Evolutionary conservation across 805 yeast species (phyloP).

Genomic region (Saturnispora kantuleensis): DNA sequence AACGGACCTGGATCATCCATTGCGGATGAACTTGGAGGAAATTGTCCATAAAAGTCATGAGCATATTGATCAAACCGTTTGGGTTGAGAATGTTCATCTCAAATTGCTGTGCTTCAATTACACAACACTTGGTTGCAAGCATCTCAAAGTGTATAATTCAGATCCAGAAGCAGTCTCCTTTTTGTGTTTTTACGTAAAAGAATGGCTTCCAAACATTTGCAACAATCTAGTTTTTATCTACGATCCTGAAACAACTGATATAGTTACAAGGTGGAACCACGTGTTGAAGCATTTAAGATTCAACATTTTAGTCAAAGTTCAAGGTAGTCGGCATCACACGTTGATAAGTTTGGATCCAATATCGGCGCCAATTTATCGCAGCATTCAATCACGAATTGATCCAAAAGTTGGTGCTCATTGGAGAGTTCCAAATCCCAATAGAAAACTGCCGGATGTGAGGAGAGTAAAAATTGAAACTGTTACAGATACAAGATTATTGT

Average conservation of each 20-base stretch:
- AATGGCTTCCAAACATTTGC: not conserved
- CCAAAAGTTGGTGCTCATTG: not conserved
- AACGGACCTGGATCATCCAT: not conserved
- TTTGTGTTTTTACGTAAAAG: not conserved
- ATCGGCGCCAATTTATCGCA: conserved; percentile 1
- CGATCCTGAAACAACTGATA: not conserved
- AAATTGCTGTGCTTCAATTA: not conserved
- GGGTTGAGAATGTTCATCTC: conserved; percentile 5
- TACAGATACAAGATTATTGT: not conserved
- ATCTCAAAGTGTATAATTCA: not conserved
- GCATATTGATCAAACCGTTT: conserved; percentile 4
- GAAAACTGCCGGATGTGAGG: not conserved
- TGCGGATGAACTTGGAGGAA: not conserved
- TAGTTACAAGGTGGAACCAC: not conserved
- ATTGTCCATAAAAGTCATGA: conserved; percentile 1
- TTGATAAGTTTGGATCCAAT: conserved; percentile 1
- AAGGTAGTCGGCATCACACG: not conserved
- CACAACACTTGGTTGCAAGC: not conserved
- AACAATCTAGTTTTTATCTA: conserved; percentile 2
- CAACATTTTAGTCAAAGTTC: conserved; percentile 1
- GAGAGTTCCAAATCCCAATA: conserved; percentile 3
- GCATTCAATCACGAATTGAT: not conserved
- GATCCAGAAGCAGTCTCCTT: not conserved
- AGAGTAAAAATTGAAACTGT: not conserved
- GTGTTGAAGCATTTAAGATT: conserved; percentile 1